Evolutionary conservation across 2,329 filamentous ascomycete genomes (phyloP), one percentile per base, ranked within the genome.

Genomic region (Chaetomium sp.): DNA sequence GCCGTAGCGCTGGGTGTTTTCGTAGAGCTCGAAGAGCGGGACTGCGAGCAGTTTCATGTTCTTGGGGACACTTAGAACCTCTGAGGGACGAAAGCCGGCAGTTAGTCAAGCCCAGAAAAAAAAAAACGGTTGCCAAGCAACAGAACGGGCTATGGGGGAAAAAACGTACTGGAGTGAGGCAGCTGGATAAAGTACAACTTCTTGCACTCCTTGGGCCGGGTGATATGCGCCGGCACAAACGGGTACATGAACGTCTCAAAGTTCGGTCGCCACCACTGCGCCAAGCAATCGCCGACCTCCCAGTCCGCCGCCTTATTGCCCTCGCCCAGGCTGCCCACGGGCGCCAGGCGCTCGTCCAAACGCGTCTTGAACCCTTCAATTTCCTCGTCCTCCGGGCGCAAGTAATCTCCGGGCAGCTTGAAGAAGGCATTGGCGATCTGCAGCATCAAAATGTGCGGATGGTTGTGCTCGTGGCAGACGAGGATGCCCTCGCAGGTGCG

Each of bases 231-330:
- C 6, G 94, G 94, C 55, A 97, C 87, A 72, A 96, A 99, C 0
- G 94, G 94, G 71, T 99, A 99, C 91, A 99, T 96, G 79, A 97
- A 97, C 2, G 94, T 97, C 78, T 99, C 94, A 70, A 97, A 96
- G 77, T 97, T 99, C 53, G 94, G 94, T 56, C 94, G 81, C 91
- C 92, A 99, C 94, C 94, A 99, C 75, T 96, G 91, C 53, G 94
- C 92, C 55, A 99, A 79, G 49, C 91, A 96, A 70, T 97, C 94
- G 65, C 89, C 90, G 64, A 99, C 85, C 70, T 95, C 82, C 94
- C 94, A 99, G 68, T 96, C 90, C 61, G 89, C 88, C 0, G 72
- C 70, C 70, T 92, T 91, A 65, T 94, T 89, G 49, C 88, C 89
- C 71, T 95, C 88, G 59, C 90, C 88, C 33, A 89, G 84, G 49